Base-by-base conservation (phyloP, 2,329 filamentous ascomycete genomes). In the Neoarthrinium moseri region DNA sequence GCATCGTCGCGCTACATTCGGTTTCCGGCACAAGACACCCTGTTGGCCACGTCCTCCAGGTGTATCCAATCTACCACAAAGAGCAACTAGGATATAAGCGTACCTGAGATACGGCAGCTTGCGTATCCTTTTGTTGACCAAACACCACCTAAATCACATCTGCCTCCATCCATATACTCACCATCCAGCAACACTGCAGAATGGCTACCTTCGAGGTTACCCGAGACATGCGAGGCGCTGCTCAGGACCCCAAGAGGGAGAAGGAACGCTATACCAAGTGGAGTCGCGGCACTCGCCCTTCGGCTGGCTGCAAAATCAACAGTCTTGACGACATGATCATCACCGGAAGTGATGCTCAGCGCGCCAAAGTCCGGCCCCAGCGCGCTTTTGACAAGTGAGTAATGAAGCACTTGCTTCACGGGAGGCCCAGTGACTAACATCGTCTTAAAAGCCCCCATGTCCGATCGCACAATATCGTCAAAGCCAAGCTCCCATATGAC, bases 241-340 rank as follows among this genome's bases (percentile, higher is more conserved):
- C 64, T 49, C 66, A 66, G 48, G 70, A 71, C 56, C 65, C 61
- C 53, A 74, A 74, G 62, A 68, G 72, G 45, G 54, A 51, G 58
- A 74, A 73, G 60, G 68, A 74, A 53, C 63, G 63, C 4, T 53
- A 50, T 17, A 53, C 58, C 46, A 74, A 75, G 56, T 75, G 72
- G 72, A 59, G 64, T 7, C 58, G 63, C 12, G 71, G 72, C 45
- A 47, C 51, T 20, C 65, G 67, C 4, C 55, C 61, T 3, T 54
- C 57, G 24, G 22, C 58, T 20, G 68, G 67, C 15, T 53, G 58
- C 39, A 48, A 37, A 5, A 21, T 47, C 23, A 43, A 55, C 41
- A 34, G 23, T 18, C 32, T 17, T 15, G 40, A 53, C 4, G 52
- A 51, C 5, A 12, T 20, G n/a, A 17, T 46, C 11, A 18, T 51